Conservation (phyloP, 2,329 filamentous ascomycete species). For the Proliferodiscus dingleyae region DNA sequence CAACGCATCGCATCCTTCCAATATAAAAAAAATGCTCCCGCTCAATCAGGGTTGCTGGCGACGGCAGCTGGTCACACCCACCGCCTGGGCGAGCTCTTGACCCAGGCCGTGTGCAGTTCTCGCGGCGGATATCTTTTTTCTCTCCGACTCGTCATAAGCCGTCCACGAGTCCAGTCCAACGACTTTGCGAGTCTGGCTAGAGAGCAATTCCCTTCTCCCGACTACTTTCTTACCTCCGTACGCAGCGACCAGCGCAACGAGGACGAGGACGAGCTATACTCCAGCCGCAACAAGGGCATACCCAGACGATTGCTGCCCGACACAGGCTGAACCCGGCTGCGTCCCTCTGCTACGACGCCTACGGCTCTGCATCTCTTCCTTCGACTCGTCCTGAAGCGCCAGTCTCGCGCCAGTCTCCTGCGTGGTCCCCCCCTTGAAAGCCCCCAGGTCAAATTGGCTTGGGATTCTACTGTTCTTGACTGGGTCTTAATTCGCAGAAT, state of each 20-base stretch:
- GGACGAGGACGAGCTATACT: background rate
- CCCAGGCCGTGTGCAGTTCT: too few relatives aligned
- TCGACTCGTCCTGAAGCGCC: conserved; percentile 2
- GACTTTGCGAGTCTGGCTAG: background rate
- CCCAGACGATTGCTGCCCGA: conserved; percentile 28
- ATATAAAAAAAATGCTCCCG: conserved; percentile 5
- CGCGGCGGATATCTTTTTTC: too few relatives aligned
- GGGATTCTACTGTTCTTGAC: background rate
- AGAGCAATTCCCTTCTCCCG: background rate
- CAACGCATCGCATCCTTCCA: conserved; percentile 16
- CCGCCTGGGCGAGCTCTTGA: background rate
- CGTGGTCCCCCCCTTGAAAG: background rate
- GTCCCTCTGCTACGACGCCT: background rate
- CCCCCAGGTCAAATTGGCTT: background rate
- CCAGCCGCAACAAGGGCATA: conserved; percentile 9
- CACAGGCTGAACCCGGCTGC: conserved; percentile 23
- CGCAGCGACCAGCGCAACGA: background rate
- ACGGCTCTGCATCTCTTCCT: background rate
- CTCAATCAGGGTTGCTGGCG: conserved; percentile 1
- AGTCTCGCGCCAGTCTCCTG: background rate
- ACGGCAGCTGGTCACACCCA: background rate
- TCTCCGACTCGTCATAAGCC: too few relatives aligned
- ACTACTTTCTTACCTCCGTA: background rate
- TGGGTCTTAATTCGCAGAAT: conserved; percentile 9
- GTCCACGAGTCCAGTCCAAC: background rate